Percentiles rank a stretch among this genome's conserved stretches.
phyloP scores from a whole-genome alignment of 2,329 filamentous ascomycete species.

The Sporothrix phasma region DNA sequence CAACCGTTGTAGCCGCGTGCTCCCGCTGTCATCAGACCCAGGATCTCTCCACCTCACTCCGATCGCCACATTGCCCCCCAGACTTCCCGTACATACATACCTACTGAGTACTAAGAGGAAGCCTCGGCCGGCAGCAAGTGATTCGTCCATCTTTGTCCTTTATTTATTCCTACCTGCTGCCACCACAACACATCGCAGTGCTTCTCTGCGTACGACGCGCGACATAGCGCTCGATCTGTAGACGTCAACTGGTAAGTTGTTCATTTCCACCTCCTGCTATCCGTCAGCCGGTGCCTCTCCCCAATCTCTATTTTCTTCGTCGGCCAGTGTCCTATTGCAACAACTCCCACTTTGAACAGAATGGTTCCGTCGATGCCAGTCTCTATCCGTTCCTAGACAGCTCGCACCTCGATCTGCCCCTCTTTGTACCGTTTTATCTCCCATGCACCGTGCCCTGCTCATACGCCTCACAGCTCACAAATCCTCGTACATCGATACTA shows the following conservation, averaged over 20 bases:
- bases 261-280: no score
- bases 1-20: not conserved
- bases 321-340: not conserved
- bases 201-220: not conserved
- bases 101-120: no score
- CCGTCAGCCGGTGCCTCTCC: no score
- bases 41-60: not conserved
- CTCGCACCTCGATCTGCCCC: not conserved
- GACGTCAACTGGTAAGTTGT: not conserved
- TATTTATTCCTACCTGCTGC: not conserved
- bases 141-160: not conserved
- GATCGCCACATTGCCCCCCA: not conserved
- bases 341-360: no score
- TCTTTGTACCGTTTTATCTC: no score
- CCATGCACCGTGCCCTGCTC: not conserved
- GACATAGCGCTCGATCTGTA: not conserved
- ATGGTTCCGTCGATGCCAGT: not conserved
- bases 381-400: not conserved
- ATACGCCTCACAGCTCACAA: not conserved
- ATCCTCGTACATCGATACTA: not conserved
- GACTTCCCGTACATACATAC: no score
- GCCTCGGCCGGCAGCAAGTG: not conserved
- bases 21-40: not conserved
- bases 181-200: not conserved
- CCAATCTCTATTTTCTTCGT: no score